Base-by-base conservation (phyloP, 1,284 basidiomycete genomes). In the Ceratobasidium sp. region DNA sequence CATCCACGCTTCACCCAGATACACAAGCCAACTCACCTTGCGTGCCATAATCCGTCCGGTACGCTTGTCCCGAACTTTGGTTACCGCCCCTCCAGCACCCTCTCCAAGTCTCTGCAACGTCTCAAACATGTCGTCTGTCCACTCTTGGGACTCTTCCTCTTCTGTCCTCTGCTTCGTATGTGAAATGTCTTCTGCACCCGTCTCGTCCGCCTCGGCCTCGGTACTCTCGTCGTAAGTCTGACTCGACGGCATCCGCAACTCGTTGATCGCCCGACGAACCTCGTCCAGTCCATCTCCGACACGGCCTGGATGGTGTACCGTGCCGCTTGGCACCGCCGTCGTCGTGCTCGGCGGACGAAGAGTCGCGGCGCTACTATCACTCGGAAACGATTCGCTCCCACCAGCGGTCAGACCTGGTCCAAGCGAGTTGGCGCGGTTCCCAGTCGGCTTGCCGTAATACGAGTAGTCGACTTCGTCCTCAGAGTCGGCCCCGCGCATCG, bases 81-180 rank as follows among this genome's bases (percentile, higher is more conserved):
- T 91, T 24, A 99, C 98, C 6, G 95, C 93, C 49, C 98, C 98
- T 73, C 96, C 95, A 24, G 96, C 94, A 48, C 98, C 98, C 81
- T 99, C 98, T 14, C 98, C 98, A 0, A 99, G 84, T 49, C 92
- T 86, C 19, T 84, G 82, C 29, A 96, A 77, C 75, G 92, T 88
- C 76, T 94, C 91, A 51, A 98, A 84, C 77, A 90, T 84, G 61
- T 88, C 88, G 81, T 93, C 92, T 9, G 87, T 86, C 85, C 87
- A 93, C 74, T 71, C 69, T 22, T 75, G 54, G 9, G n/a, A 19
- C 34, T 68, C 73, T 13, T 68, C 65, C 19, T 29, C 37, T n/a
- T 56, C 68, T 54, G n/a, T 22, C 43, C 56, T 27, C 19, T 16
- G 24, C 22, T 14, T 29, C 37, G n/a, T 22, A 29, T 22, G n/a